Evolutionary conservation across 192 early-diverging fungal species (phyloP).

Genomic region (Phycomyces blakesleeanus): DNA sequence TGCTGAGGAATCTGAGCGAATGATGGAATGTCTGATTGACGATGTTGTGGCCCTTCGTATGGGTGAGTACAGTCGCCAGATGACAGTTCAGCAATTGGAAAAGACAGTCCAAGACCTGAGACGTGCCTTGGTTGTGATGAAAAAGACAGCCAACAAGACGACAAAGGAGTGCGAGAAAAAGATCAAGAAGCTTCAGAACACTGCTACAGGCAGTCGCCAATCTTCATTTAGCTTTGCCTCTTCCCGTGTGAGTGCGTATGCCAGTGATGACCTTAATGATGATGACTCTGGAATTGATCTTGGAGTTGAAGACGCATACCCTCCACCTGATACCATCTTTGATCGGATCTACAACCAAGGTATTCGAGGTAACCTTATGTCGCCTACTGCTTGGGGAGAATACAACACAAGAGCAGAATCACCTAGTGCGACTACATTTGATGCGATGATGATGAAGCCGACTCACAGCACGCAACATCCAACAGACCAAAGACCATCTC

Average conservation of each 20-base stretch:
- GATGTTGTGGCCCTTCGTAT: slow-evolving; percentile 51
- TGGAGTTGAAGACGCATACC: slow-evolving; percentile 9
- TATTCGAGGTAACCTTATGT: slow-evolving; percentile 22
- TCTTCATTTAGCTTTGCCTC: not conserved
- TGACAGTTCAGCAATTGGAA: slow-evolving; percentile 45
- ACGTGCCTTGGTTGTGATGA: slow-evolving; percentile 50
- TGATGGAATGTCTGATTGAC: slow-evolving; percentile 52
- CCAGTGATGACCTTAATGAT: slow-evolving; percentile 15
- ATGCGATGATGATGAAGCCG: too few relatives aligned
- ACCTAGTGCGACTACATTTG: too few relatives aligned
- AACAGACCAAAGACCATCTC: not conserved
- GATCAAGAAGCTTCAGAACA: slow-evolving; percentile 17
- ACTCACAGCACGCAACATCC: not conserved
- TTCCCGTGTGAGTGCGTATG: slow-evolving; percentile 8
- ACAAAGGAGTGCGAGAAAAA: slow-evolving; percentile 32
- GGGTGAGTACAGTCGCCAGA: slow-evolving; percentile 39
- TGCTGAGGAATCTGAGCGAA: slow-evolving; percentile 35
- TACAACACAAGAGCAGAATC: slow-evolving; percentile 7
- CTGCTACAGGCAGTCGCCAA: not conserved
- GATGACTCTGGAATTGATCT: slow-evolving; percentile 27
- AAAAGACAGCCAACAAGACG: slow-evolving; percentile 48
- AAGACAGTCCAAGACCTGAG: slow-evolving; percentile 49
- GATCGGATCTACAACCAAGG: slow-evolving; percentile 34
- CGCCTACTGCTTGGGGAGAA: not conserved
- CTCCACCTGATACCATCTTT: slow-evolving; percentile 22